Conservation (phyloP, 2,329 filamentous ascomycete species). For the Capronia epimyces region DNA sequence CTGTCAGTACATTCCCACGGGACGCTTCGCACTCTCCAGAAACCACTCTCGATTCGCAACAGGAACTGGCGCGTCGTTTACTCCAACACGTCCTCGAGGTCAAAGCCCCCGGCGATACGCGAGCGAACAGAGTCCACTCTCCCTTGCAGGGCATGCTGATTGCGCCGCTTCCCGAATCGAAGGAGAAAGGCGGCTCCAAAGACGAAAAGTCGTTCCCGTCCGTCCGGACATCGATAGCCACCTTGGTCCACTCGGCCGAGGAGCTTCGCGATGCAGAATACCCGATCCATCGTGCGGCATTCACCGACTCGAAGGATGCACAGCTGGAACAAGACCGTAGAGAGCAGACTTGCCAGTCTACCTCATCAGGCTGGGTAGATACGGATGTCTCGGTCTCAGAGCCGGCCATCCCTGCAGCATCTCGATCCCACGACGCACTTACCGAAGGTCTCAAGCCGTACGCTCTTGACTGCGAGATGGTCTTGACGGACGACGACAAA, state of each 20-base stretch:
- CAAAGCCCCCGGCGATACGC: constrained; percentile 78
- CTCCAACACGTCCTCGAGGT: constrained; percentile 88
- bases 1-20: background rate
- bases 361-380: constrained; percentile 70
- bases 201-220: constrained; percentile 65
- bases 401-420: background rate
- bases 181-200: constrained; percentile 57
- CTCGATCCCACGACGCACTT: constrained; percentile 38
- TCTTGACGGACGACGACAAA: constrained; percentile 71
- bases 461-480: constrained; percentile 96
- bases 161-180: constrained; percentile 62
- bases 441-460: constrained; percentile 74
- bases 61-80: constrained; percentile 49
- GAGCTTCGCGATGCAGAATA: constrained; percentile 82
- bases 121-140: constrained; percentile 74
- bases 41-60: background rate
- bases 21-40: background rate
- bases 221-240: constrained; percentile 72
- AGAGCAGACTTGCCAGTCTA: constrained; percentile 45
- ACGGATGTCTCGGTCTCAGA: constrained; percentile 63
- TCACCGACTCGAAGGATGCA: constrained; percentile 53
- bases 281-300: constrained; percentile 71
- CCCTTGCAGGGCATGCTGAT: constrained; percentile 80
- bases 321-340: constrained; percentile 50
- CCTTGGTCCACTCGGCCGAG: constrained; percentile 65